A percentile compares a stretch with the other conserved stretches of the same genome.
These are phyloP conservation scores for Candida verbasci DNA, from an alignment of 805 yeast genomes.

Conservation along the genomic window DNA sequence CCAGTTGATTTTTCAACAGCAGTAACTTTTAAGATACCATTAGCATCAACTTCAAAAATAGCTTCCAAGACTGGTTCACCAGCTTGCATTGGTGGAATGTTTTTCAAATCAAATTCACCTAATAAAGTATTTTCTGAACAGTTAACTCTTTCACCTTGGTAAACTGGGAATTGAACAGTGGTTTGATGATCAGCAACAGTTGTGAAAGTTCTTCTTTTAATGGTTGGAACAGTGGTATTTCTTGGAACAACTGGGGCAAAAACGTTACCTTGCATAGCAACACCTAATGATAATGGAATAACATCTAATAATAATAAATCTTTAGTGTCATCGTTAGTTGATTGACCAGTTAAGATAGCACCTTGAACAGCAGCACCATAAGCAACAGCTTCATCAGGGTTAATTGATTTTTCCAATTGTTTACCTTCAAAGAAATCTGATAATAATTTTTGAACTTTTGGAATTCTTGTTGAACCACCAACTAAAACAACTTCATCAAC, in stretches of 20 bases:
- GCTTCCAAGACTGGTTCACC: conserved; percentile 50
- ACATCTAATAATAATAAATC: conserved; percentile 49
- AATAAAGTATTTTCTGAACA: conserved; percentile 47
- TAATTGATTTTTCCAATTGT: conserved; percentile 45
- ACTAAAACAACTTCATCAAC: conserved; percentile 48
- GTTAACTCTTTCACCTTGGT: conserved; percentile 52
- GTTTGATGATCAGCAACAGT: conserved; percentile 50
- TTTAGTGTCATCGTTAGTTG: conserved; percentile 46
- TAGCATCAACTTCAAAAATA: conserved; percentile 48
- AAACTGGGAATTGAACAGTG: conserved; percentile 48
- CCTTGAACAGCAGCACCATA: conserved; percentile 51
- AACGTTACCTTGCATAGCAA: conserved; percentile 49
- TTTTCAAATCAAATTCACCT: conserved; percentile 49
- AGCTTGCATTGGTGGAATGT: conserved; percentile 48
- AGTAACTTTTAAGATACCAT: conserved; percentile 49
- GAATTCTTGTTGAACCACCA: conserved; percentile 52
- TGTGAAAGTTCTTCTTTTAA: conserved; percentile 49
- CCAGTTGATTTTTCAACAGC: conserved; percentile 48
- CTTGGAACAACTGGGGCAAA: conserved; percentile 50
- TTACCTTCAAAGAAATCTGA: conserved; percentile 49
- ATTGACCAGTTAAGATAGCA: conserved; percentile 48
- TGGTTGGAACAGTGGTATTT: conserved; percentile 49
- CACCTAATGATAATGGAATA: conserved; percentile 48
- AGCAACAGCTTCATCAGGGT: conserved; percentile 51
- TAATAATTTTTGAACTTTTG: conserved; percentile 47